Conservation (phyloP, 208 protist genomes). For the Angomonas deanei region DNA sequence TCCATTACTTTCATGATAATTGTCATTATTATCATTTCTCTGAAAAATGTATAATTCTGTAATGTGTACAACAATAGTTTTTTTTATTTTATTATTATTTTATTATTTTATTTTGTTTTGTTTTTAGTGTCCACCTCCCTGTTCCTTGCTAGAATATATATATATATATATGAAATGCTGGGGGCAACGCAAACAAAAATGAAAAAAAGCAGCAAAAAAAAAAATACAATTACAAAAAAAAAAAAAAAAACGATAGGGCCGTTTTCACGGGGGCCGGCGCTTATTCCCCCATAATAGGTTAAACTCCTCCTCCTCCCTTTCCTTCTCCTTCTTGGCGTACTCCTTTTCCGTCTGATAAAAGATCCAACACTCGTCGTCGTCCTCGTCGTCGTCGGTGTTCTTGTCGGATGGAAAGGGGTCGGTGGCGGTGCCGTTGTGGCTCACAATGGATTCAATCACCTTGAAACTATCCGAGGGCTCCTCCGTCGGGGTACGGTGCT, state of each 20-base stretch:
- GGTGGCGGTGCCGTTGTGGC: not conserved
- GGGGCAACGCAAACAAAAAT: too few relatives aligned
- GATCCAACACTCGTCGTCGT: not conserved
- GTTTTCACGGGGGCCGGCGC: not conserved
- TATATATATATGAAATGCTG: too few relatives aligned
- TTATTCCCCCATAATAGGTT: not conserved
- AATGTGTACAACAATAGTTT: conserved; percentile 5
- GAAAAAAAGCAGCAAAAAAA: too few relatives aligned
- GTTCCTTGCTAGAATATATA: too few relatives aligned
- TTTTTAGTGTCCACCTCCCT: not conserved
- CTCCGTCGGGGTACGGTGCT: not conserved
- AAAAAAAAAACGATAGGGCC: not conserved
- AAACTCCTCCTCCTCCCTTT: not conserved
- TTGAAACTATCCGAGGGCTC: too few relatives aligned
- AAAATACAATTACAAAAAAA: not conserved
- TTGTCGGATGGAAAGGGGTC: not conserved
- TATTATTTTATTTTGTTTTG: not conserved
- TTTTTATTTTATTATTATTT: not conserved
- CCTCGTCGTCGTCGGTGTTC: not conserved
- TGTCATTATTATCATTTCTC: conserved; percentile 3
- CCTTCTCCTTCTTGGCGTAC: not conserved
- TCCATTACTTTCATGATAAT: not conserved
- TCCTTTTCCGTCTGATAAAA: not conserved
- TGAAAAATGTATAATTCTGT: too few relatives aligned
- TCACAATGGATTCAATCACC: not conserved